Evolutionary conservation across 2,329 filamentous ascomycete species (phyloP).

Genomic region (Colletotrichum magnum): DNA sequence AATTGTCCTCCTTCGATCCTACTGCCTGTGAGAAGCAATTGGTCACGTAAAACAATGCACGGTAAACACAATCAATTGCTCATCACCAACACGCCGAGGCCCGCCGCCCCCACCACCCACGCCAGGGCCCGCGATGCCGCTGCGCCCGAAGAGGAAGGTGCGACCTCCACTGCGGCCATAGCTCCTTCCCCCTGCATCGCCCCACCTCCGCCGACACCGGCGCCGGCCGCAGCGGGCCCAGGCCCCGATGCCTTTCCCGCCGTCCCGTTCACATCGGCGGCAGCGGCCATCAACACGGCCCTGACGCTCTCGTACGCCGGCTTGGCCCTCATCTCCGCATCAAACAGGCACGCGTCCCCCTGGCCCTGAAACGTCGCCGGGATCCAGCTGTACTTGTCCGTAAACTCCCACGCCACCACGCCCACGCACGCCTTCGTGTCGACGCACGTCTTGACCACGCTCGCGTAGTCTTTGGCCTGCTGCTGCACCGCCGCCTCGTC

Average conservation of each 20-base stretch:
- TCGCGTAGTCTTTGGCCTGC: conserved; percentile 63
- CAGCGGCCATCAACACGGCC: conserved; percentile 44
- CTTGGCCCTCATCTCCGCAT: conserved; percentile 54
- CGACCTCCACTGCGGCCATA: conserved; percentile 11
- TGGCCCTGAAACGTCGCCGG: conserved; percentile 53
- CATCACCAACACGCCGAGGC: not conserved
- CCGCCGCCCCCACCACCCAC: not conserved
- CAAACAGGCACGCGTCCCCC: conserved; percentile 56
- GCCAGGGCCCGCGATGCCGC: not conserved
- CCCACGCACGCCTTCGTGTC: conserved; percentile 55
- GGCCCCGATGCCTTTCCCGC: not conserved
- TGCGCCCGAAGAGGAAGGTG: conserved; percentile 24
- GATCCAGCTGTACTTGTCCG: conserved; percentile 59
- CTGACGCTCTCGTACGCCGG: conserved; percentile 56
- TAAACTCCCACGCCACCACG: conserved; percentile 59
- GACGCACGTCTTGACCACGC: conserved; percentile 53
- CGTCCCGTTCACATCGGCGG: not conserved
- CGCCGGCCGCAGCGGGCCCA: not conserved
- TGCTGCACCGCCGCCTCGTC: conserved; percentile 67
- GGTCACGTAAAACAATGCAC: not conserved
- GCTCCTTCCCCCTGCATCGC: not conserved
- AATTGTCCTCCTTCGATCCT: not conserved
- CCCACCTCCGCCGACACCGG: conserved; percentile 6
- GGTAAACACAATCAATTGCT: not conserved
- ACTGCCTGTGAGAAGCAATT: not conserved